Conservation (phyloP, 805 yeast genomes). For the Candida broadrunensis region DNA sequence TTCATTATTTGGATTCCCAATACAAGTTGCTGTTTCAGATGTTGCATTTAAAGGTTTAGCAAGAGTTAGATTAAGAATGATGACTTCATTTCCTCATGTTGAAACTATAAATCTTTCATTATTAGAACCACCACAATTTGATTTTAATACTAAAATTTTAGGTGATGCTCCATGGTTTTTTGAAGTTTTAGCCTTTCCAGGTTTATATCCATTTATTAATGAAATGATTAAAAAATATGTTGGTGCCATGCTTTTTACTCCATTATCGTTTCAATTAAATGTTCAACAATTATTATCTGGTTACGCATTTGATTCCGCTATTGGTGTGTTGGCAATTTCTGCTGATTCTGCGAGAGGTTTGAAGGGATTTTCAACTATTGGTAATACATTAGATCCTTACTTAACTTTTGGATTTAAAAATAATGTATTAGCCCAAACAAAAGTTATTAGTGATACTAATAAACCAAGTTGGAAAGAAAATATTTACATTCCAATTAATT, state of each 20-base stretch:
- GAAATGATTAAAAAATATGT: slow-evolving; percentile 82
- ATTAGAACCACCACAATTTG: slow-evolving; percentile 84
- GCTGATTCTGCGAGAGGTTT: slow-evolving; percentile 66
- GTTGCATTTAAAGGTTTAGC: slow-evolving; percentile 72
- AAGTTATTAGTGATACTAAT: slow-evolving; percentile 61
- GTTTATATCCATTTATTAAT: slow-evolving; percentile 75
- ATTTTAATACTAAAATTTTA: slow-evolving; percentile 68
- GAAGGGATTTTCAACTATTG: slow-evolving; percentile 64
- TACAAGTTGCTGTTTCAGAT: slow-evolving; percentile 79
- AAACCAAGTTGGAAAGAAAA: slow-evolving; percentile 86
- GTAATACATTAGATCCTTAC: slow-evolving; percentile 89
- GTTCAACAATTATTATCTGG: slow-evolving; percentile 89
- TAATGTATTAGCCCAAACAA: slow-evolving; percentile 62
- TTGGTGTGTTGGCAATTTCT: slow-evolving; percentile 78
- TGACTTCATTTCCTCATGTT: slow-evolving; percentile 87
- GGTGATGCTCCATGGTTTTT: slow-evolving; percentile 85
- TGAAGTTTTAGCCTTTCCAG: slow-evolving; percentile 87
- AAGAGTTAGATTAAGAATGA: slow-evolving; percentile 85
- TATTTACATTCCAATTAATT: slow-evolving; percentile 61
- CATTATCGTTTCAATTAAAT: slow-evolving; percentile 90
- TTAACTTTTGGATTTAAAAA: slow-evolving; percentile 65
- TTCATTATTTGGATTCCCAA: slow-evolving; percentile 73
- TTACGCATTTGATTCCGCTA: slow-evolving; percentile 69
- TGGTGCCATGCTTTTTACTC: slow-evolving; percentile 86
- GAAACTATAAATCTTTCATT: slow-evolving; percentile 86